These are phyloP conservation scores for Xerocomellus amylosporus DNA, from an alignment of 768 basidiomycete genomes.

Conservation along the genomic window DNA sequence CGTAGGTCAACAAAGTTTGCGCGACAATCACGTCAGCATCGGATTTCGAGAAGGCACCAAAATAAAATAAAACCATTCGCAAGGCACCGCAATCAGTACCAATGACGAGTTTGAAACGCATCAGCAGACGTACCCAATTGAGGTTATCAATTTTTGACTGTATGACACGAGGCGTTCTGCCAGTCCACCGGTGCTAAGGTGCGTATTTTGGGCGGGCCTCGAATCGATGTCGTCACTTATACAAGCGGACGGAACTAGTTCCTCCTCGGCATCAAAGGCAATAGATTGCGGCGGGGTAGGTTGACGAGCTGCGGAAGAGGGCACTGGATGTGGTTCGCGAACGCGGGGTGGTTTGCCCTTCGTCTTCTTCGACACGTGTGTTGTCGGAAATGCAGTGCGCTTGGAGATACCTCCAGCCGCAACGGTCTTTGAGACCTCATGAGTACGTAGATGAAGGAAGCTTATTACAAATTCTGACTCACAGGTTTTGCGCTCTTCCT, in stretches of 20 bases:
- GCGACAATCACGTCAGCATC: slow-evolving; percentile 26
- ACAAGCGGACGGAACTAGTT: slow-evolving; percentile 18
- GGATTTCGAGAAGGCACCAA: slow-evolving; percentile 20
- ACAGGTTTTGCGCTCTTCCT: slow-evolving; percentile 25
- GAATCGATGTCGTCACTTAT: slow-evolving; percentile 30
- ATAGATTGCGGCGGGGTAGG: slow-evolving; percentile 13
- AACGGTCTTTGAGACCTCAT: slow-evolving; percentile 20
- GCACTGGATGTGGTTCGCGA: slow-evolving; percentile 10
- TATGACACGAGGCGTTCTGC: slow-evolving; percentile 50
- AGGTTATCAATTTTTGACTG: slow-evolving; percentile 43
- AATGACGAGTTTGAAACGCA: slow-evolving; percentile 18
- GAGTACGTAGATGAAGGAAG: slow-evolving; percentile 12
- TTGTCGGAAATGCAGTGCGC: slow-evolving; percentile 4
- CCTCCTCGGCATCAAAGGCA: slow-evolving; percentile 11
- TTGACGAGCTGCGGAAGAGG: slow-evolving; percentile 9
- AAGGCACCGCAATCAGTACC: slow-evolving; percentile 30
- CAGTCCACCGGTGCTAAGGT: slow-evolving; percentile 33
- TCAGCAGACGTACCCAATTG: slow-evolving; percentile 43
- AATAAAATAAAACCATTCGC: slow-evolving; percentile 10
- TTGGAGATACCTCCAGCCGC: slow-evolving; percentile 20
- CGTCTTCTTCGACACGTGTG: slow-evolving; percentile 21
- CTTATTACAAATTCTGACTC: slow-evolving; percentile 16
- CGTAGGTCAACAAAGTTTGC: slow-evolving; percentile 21
- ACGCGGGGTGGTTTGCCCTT: slow-evolving; percentile 14
- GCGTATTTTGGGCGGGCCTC: slow-evolving; percentile 19